These are phyloP conservation scores for Achaetomiella virescens DNA, from an alignment of 495 filamentous ascomycete species.

Conservation along the genomic window DNA sequence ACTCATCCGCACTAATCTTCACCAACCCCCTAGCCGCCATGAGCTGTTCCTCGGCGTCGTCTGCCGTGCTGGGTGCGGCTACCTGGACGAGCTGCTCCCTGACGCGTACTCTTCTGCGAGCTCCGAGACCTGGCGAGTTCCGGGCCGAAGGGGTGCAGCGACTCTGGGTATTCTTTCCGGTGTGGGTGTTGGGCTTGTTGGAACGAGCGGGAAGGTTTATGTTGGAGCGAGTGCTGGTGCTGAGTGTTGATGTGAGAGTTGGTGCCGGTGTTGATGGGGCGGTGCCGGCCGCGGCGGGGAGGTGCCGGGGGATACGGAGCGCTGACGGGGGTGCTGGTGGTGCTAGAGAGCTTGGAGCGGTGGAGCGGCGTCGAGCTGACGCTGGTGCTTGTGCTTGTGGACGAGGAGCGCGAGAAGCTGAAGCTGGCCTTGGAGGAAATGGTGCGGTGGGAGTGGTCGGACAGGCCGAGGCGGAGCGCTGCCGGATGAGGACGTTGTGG, in stretches of 20 bases:
- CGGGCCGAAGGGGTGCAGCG: conserved; percentile 58
- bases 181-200: conserved; percentile 18
- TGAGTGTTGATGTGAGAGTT: conserved; percentile 10
- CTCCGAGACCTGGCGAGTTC: conserved; percentile 72
- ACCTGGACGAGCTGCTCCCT: conserved; percentile 40
- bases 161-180: conserved; percentile 26
- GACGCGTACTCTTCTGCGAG: conserved; percentile 78
- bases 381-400: conserved; percentile 42
- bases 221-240: not conserved
- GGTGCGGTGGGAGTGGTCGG: conserved; percentile 41
- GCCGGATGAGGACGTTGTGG: conserved; percentile 50
- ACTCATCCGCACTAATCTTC: conserved; percentile 76
- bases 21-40: conserved; percentile 59
- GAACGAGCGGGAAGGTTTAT: too few species aligned
- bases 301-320: conserved; percentile 19
- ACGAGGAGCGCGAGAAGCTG: conserved; percentile 43
- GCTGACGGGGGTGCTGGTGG: conserved; percentile 11
- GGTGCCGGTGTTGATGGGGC: not conserved
- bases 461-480: conserved; percentile 52
- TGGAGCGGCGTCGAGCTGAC: conserved; percentile 28
- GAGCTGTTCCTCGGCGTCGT: conserved; percentile 66
- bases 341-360: conserved; percentile 22
- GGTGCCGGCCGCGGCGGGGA: conserved; percentile 24
- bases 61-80: conserved; percentile 28
- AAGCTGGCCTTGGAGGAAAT: conserved; percentile 42